Base-by-base conservation (phyloP, 2,329 filamentous ascomycete genomes). In the Talaromyces atroroseus region DNA sequence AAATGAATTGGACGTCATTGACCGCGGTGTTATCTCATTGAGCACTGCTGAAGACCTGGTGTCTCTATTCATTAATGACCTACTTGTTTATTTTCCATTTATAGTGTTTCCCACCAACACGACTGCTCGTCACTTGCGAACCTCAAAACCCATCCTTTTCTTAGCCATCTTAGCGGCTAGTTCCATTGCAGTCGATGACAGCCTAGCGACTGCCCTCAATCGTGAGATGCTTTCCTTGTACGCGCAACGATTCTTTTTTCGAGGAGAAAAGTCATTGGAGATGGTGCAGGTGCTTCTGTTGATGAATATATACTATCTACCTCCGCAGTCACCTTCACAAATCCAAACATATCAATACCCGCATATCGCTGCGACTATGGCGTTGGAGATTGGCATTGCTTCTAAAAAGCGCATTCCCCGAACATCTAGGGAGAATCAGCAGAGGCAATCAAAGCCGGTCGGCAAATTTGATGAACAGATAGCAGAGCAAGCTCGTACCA, bases 111-210 rank as follows among this genome's bases (percentile, higher is more conserved):
- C 68, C 2, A 23, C 60, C 7, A 62, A 59, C 40, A 69, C 67
- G 34, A 68, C 68, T 0, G 67, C 68, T 16, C 59, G 62, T 11
- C 67, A 67, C 20, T 52, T 71, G 51, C 67, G 69, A 52, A 62
- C 62, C 20, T 62, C 64, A 38, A 85, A 82, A 65, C 88, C 88
- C 1, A 77, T 82, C 2, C 75, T 91, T 8, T 90, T 90, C 64
- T 76, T 89, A n/a, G 79, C 87, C 29, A 76, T 90, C 63, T 82
- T 91, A 71, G 82, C 86, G 0, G 84, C 82, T 8, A 81, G 86
- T 5, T 80, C 84, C 4, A 82, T 82, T 10, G 81, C 85, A 60
- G 75, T 77, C 20, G 23, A 74, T 80, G 56, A 64, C 5, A 65
- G 69, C 2, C 62, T 80, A 4, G 76, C 77, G 40, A 68, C 68